Evolutionary conservation across 2,329 filamentous ascomycete genomes (phyloP), one percentile per base, ranked within the genome.

Genomic region (Dactylellina parvicollis): DNA sequence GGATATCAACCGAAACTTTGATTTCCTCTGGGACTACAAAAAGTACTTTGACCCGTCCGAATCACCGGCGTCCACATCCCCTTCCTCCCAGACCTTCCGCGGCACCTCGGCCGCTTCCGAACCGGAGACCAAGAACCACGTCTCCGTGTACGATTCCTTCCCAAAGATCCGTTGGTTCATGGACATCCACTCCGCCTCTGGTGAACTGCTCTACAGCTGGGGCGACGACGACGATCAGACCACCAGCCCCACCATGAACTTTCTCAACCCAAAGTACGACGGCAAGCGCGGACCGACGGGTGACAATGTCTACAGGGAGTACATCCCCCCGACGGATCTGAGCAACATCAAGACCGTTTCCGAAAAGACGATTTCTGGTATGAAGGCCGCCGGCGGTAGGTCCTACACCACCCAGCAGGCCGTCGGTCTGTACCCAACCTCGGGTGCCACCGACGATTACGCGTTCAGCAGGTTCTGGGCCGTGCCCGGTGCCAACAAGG

Each of bases 1-100:
- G 30, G 85, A 87, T 75, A 79, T 86, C 54, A 86, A 86, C 79
- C 82, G 85, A 57, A 87, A 86, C 80, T 86, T 86, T 75, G 84
- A 86, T 78, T 85, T 86, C 78, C 78, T 86, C 5, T 88, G 85
- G 84, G 83, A 88, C 79, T 85, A 83, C 76, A 79, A 77, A 30
- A 79, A 81, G 50, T 86, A 85, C 78, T 84, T 83, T 28, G 78
- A 80, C 28, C 76, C 80, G 5, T 77, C 77, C 18, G 80, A 81
- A 1, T 20, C 44, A 5, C 57, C 57, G 1, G 82, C 83, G 20
- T 84, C 83, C 4, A 80, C 79, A 7, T 79, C 77, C 24, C 84
- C 85, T 0, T 77, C 76, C 22, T 82, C 81, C 3, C 82, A 85
- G 76, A 81, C 82, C 14, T 87, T 83, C 78, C 83, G 84, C 75